These are phyloP conservation scores for Apiosordaria backusii DNA, from an alignment of 495 filamentous ascomycete species.

Conservation along the genomic window DNA sequence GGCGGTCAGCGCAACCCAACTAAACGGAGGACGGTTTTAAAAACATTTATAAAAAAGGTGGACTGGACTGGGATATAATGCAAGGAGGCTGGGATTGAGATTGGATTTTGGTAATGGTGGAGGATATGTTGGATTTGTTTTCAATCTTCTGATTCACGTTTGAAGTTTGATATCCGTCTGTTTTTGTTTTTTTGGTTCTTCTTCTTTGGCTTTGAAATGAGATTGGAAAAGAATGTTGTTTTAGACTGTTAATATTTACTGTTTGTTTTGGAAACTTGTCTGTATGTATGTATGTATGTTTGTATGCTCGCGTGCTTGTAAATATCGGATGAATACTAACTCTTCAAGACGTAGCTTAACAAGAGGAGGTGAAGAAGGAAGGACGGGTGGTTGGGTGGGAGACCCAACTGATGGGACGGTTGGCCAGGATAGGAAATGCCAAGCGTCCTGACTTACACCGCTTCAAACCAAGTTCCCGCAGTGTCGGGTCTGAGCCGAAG, in stretches of 20 bases:
- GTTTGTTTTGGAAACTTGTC: not conserved
- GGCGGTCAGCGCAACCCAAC: not conserved
- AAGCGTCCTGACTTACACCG: not conserved
- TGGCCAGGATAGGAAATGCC: not conserved
- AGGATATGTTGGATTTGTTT: not conserved
- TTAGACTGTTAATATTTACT: not conserved
- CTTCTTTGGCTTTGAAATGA: conserved; percentile 20
- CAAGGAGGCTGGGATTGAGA: not conserved
- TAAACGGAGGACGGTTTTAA: not conserved
- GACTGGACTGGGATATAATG: not conserved
- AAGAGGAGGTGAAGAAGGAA: not conserved
- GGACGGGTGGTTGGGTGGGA: not conserved
- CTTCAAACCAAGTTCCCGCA: not conserved
- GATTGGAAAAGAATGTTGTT: not conserved
- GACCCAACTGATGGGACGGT: no score
- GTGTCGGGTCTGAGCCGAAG: not conserved
- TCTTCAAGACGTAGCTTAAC: not conserved
- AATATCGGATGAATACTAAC: not conserved
- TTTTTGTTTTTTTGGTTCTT: conserved; percentile 20
- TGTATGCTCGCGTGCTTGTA: not conserved
- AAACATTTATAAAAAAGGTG: not conserved
- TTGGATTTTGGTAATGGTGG: not conserved
- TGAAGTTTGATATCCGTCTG: conserved; percentile 6
- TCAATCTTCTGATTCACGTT: not conserved
- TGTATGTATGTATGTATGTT: not conserved